phyloP scores from a whole-genome alignment of 2,329 filamentous ascomycete genomes.

The Alternaria incomplexa region DNA sequence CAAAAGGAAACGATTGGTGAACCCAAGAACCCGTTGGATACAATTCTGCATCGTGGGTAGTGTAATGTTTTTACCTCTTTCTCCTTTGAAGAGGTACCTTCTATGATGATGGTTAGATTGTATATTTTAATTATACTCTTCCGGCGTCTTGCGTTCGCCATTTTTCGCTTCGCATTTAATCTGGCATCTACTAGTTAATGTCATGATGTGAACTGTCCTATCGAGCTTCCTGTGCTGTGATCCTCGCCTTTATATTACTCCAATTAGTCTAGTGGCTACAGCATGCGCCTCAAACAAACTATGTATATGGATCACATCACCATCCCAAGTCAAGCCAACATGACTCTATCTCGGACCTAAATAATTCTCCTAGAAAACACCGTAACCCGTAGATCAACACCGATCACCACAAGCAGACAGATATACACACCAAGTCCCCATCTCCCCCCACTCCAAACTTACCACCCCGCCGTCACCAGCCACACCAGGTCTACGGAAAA shows the following conservation, averaged over 20 bases:
- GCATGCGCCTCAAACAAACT: neutral
- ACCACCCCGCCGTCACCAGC: neutral
- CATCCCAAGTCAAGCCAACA: neutral
- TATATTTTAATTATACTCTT: neutral
- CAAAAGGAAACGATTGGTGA: constrained; percentile 26
- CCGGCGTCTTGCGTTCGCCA: neutral
- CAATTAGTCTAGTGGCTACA: neutral
- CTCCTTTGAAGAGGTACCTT: neutral
- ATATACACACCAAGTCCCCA: neutral
- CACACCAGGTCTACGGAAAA: neutral
- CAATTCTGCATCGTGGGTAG: constrained; percentile 35
- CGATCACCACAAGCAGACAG: neutral
- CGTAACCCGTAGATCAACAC: neutral
- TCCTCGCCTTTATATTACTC: neutral
- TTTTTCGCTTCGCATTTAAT: neutral
- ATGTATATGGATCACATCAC: neutral
- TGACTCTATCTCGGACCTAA: neutral
- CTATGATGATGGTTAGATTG: neutral
- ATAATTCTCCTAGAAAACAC: neutral
- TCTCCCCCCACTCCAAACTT: neutral
- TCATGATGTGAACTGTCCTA: neutral
- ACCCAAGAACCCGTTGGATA: constrained; percentile 34
- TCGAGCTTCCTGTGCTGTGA: neutral
- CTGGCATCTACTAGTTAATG: neutral
- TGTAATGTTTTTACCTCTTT: neutral